Evolutionary conservation across 2,329 filamentous ascomycete species (phyloP), one percentile per base, ranked within the genome.

Genomic region (Fusarium sp.): DNA sequence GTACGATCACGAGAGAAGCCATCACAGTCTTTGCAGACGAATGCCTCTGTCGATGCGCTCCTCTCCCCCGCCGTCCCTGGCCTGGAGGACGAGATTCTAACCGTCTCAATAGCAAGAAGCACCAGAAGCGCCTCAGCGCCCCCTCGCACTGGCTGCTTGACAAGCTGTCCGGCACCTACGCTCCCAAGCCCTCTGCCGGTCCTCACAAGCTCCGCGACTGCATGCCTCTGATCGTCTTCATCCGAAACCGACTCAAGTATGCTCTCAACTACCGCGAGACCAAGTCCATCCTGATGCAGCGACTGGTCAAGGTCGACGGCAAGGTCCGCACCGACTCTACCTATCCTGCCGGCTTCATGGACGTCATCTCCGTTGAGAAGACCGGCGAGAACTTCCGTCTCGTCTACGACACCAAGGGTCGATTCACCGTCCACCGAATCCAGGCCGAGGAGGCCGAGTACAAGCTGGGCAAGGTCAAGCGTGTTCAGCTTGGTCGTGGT

Each of bases 381-480:
- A 99, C 96, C 68, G 94, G 94, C 90, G 96, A 99, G 91, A 92
- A 97, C 92, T 99, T 99, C 93, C 95, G 96, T 78, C 93, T 99
- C 78, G 87, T 99, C 89, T 99, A 98, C 91, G 96, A 99, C 85
- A 99, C 95, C 91, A 99, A 99, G 92, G 96, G 96, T 79, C 95
- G 96, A 83, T 99, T 98, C 93, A 97, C 96, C 83, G 94, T 99
- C 83, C 96, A 99, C 93, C 93, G 96, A 82, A 98, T 99, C 87
- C 95, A 96, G 84, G 86, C 90, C 77, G 96, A 98, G 89, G 96
- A 99, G 92, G 94, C 95, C 79, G 91, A 96, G 88, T 99, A 97
- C 93, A 99, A 99, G 92, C 89, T 99, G 79, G 94, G 94, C 89
- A 99, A 98, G 90, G 96, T 99, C 88, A 97, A 97, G 93, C 92